A percentile compares a stretch with the other conserved stretches of the same genome.
Evolutionary conservation across 1,139 yeast species (phyloP).

Genomic region (Yamadazyma triangularis): DNA sequence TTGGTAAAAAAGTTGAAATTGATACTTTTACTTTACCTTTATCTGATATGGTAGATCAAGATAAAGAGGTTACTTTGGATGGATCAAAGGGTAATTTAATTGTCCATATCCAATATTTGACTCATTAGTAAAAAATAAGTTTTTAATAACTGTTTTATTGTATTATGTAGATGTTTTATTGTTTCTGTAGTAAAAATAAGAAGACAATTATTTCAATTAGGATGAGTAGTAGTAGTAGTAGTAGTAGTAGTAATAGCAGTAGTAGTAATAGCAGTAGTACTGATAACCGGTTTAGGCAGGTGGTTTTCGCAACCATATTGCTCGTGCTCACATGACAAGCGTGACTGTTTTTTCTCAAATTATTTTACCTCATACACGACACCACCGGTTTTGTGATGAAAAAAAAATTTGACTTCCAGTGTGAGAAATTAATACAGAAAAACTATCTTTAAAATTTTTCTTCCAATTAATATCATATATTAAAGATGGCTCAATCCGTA

Average conservation of each 20-base stretch:
- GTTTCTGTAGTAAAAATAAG: no score
- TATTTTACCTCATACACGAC: conserved; percentile 4
- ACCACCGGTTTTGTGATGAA: not conserved
- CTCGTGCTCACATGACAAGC: conserved; percentile 10
- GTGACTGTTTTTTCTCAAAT: conserved; percentile 13
- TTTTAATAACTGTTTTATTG: conserved; percentile 1
- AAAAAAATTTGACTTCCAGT: not conserved
- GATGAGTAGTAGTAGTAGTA: no score
- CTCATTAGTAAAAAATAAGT: not conserved
- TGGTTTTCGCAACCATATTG: not conserved
- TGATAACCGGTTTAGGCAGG: no score
- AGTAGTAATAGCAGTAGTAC: no score
- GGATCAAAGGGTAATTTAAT: conserved; percentile 28
- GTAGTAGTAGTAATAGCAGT: no score
- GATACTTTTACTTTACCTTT: conserved; percentile 50
- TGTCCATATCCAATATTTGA: conserved; percentile 25
- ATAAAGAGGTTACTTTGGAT: conserved; percentile 23
- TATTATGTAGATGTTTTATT: conserved; percentile 1
- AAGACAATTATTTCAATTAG: no score
- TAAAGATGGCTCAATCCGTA: conserved; percentile 17
- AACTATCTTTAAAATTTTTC: conserved; percentile 10
- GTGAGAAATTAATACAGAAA: conserved; percentile 11
- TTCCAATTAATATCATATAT: conserved; percentile 11
- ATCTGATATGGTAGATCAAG: conserved; percentile 28
- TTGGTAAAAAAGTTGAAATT: conserved; percentile 66